Evolutionary conservation across 768 basidiomycete species (phyloP), one percentile per base, ranked within the genome.

Genomic region (Naematelia encephala): DNA sequence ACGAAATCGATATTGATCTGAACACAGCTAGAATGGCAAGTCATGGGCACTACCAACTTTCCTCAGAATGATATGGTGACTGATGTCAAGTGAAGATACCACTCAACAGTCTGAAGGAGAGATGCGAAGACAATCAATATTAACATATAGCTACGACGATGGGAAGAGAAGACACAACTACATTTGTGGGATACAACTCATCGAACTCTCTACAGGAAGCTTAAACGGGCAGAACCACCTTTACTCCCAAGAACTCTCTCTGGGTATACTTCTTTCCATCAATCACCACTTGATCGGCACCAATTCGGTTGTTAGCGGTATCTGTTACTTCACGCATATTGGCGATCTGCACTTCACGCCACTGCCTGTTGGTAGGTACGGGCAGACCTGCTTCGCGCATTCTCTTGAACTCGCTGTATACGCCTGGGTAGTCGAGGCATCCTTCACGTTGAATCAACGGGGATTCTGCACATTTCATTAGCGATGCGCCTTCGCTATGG

Each of bases 271-370:
- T 59, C 52, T 54, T 56, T n/a, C 68, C 68, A 27, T 69, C 49
- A 14, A 59, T 51, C 11, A 45, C n/a, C 27, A 49, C 29, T 21
- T 55, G 28, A 19, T 47, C 39, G 68, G 55, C 70, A 64, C 22
- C 65, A 63, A 19, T 70, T 66, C 47, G 70, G 34, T 69, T 62
- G 48, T 23, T 23, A 4, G 48, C 25, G n/a, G 27, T 30, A 52
- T 69, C 68, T 14, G 68, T 66, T 3, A 62, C 59, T 39, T 69
- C 61, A 21, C 61, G 59, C 4, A 62, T 61, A 26, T 62, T 51
- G 22, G 69, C 67, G 45, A 74, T 74, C 54, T 73, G 72, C 21
- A 71, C 67, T 39, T 74, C 68, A 43, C 73, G 66, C 73, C 73
- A 72, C 61, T 74, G 66, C 42, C 49, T 48, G 59, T 72, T 72